A percentile compares a stretch with the other conserved stretches of the same genome.
Evolutionary conservation across 352 stramenopile species (phyloP).

Genomic region (Globisporangium rhizosaccharum): DNA sequence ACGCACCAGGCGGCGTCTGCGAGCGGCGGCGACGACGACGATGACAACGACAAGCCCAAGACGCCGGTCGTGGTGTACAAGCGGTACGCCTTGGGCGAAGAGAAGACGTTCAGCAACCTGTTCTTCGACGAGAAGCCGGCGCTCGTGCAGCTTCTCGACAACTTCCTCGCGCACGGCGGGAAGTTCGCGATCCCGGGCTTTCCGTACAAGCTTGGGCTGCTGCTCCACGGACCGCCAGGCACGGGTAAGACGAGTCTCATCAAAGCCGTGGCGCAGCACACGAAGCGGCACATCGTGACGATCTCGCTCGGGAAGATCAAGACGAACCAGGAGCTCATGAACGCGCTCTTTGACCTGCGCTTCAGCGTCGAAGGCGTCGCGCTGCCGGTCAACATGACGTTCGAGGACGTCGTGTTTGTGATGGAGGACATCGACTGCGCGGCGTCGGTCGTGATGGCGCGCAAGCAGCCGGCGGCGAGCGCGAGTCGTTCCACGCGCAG

Average conservation of each 20-base stretch:
- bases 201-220: slow-evolving; percentile 23
- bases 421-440: too few species aligned
- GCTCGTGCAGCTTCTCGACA: too few species aligned
- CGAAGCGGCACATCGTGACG: slow-evolving; percentile 56
- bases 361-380: slow-evolving; percentile 26
- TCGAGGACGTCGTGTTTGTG: too few species aligned
- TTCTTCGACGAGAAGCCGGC: too few species aligned
- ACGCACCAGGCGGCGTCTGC: slow-evolving; percentile 8
- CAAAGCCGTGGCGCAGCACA: slow-evolving; percentile 74
- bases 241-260: slow-evolving; percentile 86
- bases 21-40: slow-evolving; percentile 4
- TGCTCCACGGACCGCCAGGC: slow-evolving; percentile 77
- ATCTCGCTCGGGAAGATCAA: slow-evolving; percentile 48
- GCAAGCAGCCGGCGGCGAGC: too few species aligned
- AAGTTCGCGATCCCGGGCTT: too few species aligned
- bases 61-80: slow-evolving; percentile 23
- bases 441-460: too few species aligned
- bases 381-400: too few species aligned
- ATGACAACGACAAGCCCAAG: slow-evolving; percentile 5
- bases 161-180: too few species aligned
- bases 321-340: slow-evolving; percentile 58
- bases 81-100: slow-evolving; percentile 65
- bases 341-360: slow-evolving; percentile 39
- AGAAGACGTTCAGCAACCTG: slow-evolving; percentile 35
- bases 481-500: too few species aligned